Percentiles rank a stretch among this genome's conserved stretches.
Evolutionary conservation across 164 flowering plant species (phyloP).

Genomic region (Vitis labrusca): DNA sequence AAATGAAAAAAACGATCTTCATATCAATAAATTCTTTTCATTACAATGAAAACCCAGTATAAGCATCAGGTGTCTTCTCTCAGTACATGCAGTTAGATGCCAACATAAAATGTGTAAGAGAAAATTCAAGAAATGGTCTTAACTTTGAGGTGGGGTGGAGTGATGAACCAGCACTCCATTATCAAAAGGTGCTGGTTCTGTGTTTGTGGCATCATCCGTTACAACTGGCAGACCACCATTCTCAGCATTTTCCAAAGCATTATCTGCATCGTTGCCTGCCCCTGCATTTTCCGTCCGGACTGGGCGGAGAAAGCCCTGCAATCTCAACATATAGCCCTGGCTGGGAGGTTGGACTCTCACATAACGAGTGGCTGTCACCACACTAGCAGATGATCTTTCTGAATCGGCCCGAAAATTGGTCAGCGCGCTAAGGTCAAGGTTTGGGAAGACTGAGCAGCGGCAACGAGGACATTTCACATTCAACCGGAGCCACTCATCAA

Average conservation of each 20-base stretch:
- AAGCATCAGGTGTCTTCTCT: not conserved
- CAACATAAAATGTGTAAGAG: not conserved
- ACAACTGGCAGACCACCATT: constrained; percentile 34
- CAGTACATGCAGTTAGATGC: too few species aligned
- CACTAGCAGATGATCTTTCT: constrained; percentile 50
- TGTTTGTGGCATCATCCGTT: constrained; percentile 3
- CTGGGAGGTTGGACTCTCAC: constrained; percentile 59
- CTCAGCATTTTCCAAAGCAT: constrained; percentile 48
- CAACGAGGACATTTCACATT: constrained; percentile 97
- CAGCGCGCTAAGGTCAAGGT: constrained; percentile 92
- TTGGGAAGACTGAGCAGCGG: constrained; percentile 92
- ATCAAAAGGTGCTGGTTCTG: constrained; percentile 5
- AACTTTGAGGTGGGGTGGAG: constrained; percentile 7
- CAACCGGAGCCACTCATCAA: constrained; percentile 93
- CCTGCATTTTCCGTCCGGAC: constrained; percentile 59
- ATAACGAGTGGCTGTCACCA: constrained; percentile 49
- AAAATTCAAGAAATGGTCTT: constrained; percentile 1
- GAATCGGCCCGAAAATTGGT: constrained; percentile 72
- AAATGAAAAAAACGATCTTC: not conserved
- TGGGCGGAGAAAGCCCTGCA: constrained; percentile 77
- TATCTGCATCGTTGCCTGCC: constrained; percentile 28
- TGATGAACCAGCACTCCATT: constrained; percentile 1
- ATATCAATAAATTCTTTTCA: not conserved
- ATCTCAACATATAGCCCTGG: constrained; percentile 70
- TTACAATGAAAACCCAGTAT: not conserved